Conservation (phyloP, 345 rosid genomes). For the Eucalyptus melliodora region DNA sequence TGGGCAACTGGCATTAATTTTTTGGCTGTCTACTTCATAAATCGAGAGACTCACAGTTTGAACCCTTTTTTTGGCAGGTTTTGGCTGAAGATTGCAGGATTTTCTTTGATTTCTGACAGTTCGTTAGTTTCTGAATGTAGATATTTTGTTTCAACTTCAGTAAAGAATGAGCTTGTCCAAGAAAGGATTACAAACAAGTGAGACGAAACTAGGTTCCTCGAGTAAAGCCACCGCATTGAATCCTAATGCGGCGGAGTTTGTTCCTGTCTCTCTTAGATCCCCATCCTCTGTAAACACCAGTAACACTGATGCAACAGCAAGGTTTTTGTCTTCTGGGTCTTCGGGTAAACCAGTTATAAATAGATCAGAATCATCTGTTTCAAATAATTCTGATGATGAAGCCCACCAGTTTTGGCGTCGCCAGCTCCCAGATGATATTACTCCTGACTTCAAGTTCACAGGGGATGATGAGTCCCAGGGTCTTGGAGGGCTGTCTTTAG, state of each 20-base stretch:
- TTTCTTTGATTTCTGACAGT: background rate
- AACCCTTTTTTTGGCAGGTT: constrained; percentile 33
- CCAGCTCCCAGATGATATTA: constrained; percentile 94
- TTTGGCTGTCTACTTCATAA: background rate
- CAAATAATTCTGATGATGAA: constrained; percentile 88
- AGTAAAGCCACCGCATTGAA: constrained; percentile 70
- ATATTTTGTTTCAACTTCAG: constrained; percentile 7
- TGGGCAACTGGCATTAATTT: background rate
- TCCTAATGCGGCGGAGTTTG: constrained; percentile 93
- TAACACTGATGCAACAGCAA: constrained; percentile 25
- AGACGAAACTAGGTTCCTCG: constrained; percentile 33
- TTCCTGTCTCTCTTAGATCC: constrained; percentile 68
- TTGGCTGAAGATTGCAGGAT: constrained; percentile 27
- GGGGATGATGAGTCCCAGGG: constrained; percentile 67
- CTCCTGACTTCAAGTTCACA: constrained; percentile 84
- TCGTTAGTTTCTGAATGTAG: constrained; percentile 7
- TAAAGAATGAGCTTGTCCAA: constrained; percentile 81
- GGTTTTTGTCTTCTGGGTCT: constrained; percentile 33
- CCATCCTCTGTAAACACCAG: constrained; percentile 41
- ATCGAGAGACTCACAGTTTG: background rate
- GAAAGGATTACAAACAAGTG: constrained; percentile 54
- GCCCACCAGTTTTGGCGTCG: constrained; percentile 84
- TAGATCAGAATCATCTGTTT: constrained; percentile 60
- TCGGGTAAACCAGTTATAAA: constrained; percentile 60
- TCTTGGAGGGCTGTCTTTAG: constrained; percentile 49